A percentile compares a stretch with the other conserved stretches of the same genome.
Conservation (phyloP, 352 stramenopile species). For the Pythium aquatile region DNA sequence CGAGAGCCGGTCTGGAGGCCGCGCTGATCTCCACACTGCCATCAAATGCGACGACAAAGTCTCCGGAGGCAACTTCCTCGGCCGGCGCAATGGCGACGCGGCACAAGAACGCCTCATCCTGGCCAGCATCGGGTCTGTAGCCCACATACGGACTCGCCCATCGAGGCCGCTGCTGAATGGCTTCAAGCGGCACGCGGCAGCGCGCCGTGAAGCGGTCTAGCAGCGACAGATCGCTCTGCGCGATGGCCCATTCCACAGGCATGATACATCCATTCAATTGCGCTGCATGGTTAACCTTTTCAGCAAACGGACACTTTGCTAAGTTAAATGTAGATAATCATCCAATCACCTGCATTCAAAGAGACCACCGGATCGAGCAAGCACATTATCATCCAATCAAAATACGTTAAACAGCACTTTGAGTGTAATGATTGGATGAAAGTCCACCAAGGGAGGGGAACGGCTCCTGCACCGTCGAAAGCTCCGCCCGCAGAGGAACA, state of each 20-base stretch:
- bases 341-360: slow-evolving; percentile 11
- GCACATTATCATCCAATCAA: slow-evolving; percentile 23
- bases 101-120: slow-evolving; percentile 30
- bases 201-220: slow-evolving; percentile 58
- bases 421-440: slow-evolving; percentile 17
- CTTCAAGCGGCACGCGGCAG: slow-evolving; percentile 39
- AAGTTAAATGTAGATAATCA: slow-evolving; percentile 10
- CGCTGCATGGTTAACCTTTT: not conserved
- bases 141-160: slow-evolving; percentile 40
- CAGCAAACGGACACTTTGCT: not conserved
- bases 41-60: not conserved
- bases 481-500: slow-evolving; percentile 2
- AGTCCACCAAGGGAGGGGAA: slow-evolving; percentile 19
- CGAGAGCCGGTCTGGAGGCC: not conserved
- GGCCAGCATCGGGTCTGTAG: not conserved
- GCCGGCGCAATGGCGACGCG: slow-evolving; percentile 31
- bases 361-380: slow-evolving; percentile 9
- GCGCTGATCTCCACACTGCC: slow-evolving; percentile 9
- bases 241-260: slow-evolving; percentile 23
- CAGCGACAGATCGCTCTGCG: slow-evolving; percentile 20
- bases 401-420: not conserved
- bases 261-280: slow-evolving; percentile 15
- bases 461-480: slow-evolving; percentile 26
- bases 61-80: not conserved
- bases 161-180: slow-evolving; percentile 34